Evolutionary conservation across 164 flowering plant species (phyloP), one percentile per base, ranked within the genome.

Genomic region (Vitis amurensis): DNA sequence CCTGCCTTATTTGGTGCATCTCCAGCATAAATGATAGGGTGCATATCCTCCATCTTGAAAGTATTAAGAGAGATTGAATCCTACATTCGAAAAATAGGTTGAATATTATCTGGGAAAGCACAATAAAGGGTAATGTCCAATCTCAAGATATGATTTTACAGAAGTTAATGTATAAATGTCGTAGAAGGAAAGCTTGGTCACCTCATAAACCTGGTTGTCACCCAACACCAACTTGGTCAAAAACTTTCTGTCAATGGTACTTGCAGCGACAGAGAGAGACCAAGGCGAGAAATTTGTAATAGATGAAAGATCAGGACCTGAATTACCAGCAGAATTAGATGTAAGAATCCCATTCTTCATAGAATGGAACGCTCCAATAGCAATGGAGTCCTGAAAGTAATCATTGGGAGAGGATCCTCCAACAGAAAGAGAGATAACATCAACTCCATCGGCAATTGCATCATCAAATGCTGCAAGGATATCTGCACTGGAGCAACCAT

Each of bases 381-480:
- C 44, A 31, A 31, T 3, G 2, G 44, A 0, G 44, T 31, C 44
- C 0, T 3, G 6, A 3, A 31, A 31, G 44, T 31, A 31, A 31
- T 31, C 6, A 3, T 7, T 31, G 44, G 44, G 44, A 23, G 3
- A 31, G 44, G 44, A 31, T 31, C 44, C 16, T 6, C 93, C 91
- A 0, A 85, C 50, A 9, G 95, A 90, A 12, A 85, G 15, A 5
- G 92, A 90, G 5, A 90, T 82, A 13, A 90, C 76, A 66, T 90
- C 89, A 1, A 89, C 96, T 2, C 93, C 97, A 68, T 89, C 96
- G 0, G 85, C 84, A 19, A 89, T 89, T 2, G 93, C 96, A 74
- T 87, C 96, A 27, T 91, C 93, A 63, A 86, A 85, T 49, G 86
- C 93, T 4, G 86, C 86, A 9, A 89, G 85, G 44, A 88, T 80